phyloP scores from a whole-genome alignment of 2,329 filamentous ascomycete species.

The Cadophora sp. region DNA sequence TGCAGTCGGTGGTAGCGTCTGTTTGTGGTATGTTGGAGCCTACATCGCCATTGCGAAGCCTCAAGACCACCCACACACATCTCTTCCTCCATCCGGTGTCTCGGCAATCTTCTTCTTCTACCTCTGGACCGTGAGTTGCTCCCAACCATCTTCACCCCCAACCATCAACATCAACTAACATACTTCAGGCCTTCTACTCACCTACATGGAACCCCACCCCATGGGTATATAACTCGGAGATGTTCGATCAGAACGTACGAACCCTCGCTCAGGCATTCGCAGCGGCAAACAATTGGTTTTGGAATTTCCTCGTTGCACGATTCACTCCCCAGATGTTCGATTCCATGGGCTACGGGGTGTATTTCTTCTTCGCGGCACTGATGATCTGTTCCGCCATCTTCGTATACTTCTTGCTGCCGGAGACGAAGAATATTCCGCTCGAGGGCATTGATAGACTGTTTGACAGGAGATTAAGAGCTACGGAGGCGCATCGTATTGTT shows the following conservation, averaged over 20 bases:
- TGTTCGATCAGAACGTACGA: constrained; percentile 74
- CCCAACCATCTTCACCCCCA: background rate
- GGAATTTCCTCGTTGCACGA: constrained; percentile 71
- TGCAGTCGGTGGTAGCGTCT: constrained; percentile 64
- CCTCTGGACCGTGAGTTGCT: constrained; percentile 61
- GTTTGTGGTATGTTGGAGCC: constrained; percentile 69
- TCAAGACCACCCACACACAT: constrained; percentile 41
- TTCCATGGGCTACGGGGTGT: constrained; percentile 66
- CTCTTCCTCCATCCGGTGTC: constrained; percentile 51
- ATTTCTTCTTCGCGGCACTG: constrained; percentile 71
- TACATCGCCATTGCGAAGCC: constrained; percentile 61
- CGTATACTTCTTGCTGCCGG: constrained; percentile 67
- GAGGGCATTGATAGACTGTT: constrained; percentile 72
- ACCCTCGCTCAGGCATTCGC: constrained; percentile 76
- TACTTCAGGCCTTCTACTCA: constrained; percentile 64
- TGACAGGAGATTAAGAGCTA: constrained; percentile 39
- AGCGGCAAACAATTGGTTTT: constrained; percentile 71
- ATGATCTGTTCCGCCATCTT: constrained; percentile 65
- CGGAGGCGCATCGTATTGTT: constrained; percentile 37
- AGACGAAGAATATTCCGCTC: constrained; percentile 70
- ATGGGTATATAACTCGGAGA: constrained; percentile 79
- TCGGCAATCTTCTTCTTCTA: constrained; percentile 76
- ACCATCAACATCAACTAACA: constrained; percentile 18
- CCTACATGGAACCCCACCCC: constrained; percentile 76
- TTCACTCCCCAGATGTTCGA: constrained; percentile 72